Evolutionary conservation across 1,139 yeast species (phyloP).

Genomic region (Saccharomyces hybrid): DNA sequence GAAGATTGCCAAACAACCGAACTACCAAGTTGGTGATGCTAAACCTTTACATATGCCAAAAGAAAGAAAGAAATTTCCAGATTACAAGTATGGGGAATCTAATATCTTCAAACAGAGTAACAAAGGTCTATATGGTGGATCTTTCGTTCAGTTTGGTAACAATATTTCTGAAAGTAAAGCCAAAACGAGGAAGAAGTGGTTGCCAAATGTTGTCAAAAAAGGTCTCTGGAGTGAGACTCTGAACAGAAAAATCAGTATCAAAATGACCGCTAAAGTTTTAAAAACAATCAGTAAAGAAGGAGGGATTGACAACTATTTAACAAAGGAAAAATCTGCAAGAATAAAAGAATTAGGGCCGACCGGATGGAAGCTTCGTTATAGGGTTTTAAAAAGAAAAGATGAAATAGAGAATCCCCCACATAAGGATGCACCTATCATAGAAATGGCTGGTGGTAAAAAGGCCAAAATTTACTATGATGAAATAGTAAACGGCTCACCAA

Average conservation of each 20-base stretch:
- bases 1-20: conserved; percentile 33
- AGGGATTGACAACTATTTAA: conserved; percentile 80
- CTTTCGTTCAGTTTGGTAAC: conserved; percentile 70
- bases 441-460: conserved; percentile 31
- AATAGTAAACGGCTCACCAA: conserved; percentile 37
- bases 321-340: conserved; percentile 82
- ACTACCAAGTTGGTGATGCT: conserved; percentile 38
- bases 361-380: conserved; percentile 85
- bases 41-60: conserved; percentile 44
- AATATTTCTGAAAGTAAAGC: conserved; percentile 70
- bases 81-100: conserved; percentile 76
- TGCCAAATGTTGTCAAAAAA: conserved; percentile 71
- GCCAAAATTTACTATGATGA: conserved; percentile 46
- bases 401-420: conserved; percentile 27
- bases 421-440: conserved; percentile 29
- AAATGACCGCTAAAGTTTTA: conserved; percentile 73
- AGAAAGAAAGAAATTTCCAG: conserved; percentile 50
- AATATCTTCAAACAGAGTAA: conserved; percentile 74
- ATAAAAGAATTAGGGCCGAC: conserved; percentile 83
- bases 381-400: conserved; percentile 43
- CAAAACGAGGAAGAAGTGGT: conserved; percentile 68
- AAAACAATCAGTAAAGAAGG: conserved; percentile 87
- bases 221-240: conserved; percentile 80
- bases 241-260: conserved; percentile 45
- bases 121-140: conserved; percentile 84